Evolutionary conservation across 345 rosid genomes (phyloP), one percentile per base, ranked within the genome.

Genomic region (Cochlearia excelsa): DNA sequence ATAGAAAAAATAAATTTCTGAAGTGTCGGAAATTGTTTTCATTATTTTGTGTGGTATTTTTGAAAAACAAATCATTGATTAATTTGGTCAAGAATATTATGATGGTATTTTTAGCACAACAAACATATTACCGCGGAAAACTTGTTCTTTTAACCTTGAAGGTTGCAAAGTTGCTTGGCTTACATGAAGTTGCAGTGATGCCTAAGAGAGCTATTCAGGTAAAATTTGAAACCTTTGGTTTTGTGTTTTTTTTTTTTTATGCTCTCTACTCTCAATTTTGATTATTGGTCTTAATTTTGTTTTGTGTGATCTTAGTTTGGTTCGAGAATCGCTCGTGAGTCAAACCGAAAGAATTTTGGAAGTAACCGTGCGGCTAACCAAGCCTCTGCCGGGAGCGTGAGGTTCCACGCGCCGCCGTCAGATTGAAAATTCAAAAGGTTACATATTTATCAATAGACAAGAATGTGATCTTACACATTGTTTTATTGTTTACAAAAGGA

Each of bases 131-230:
- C 23, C 23, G 23, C 23, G 23, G 23, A 16, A 16, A 16, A 16
- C 23, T 16, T 3, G 23, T 41, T 40, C 2, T 11, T n/a, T 59
- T 8, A 40, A 46, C 58, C 10, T 50, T 69, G 72, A 78, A 92
- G 98, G 95, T 83, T 46, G 98, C 98, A 8, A 70, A 43, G 61
- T 37, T 86, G 82, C 93, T 92, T 61, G 87, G 98, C 48, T 64
- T 92, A 73, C 64, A 70, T 61, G 90, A 86, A 74, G 93, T 86
- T 54, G 84, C 93, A 30, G 41, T 49, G 75, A 78, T 82, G 67
- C 95, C 98, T 11, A 88, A 88, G 70, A 80, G 96, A 78, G 98
- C 98, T 54, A 86, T 92, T 60, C 98, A 92, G 96, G 98, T 91
- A 54, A 51, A 4, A 44, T 3, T 34, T 59, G 71, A 34, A 34